These are phyloP conservation scores for Pichia inconspicua DNA, from an alignment of 1,139 yeast species.

Conservation along the genomic window DNA sequence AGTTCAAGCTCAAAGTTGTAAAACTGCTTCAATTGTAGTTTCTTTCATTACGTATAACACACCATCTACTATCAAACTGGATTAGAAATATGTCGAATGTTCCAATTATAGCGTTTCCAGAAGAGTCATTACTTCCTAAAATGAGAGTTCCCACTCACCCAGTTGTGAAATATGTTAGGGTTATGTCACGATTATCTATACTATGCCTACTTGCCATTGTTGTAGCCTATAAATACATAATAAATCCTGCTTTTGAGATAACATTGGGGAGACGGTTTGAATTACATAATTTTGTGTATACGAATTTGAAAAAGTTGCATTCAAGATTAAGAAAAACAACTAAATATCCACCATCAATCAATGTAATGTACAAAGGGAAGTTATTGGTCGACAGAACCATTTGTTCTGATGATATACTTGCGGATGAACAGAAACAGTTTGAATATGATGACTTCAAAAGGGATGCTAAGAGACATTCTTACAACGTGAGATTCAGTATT, in stretches of 20 bases:
- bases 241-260: conserved; percentile 24
- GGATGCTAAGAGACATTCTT: conserved; percentile 1
- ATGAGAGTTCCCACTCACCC: conserved; percentile 15
- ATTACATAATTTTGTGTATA: conserved; percentile 19
- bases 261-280: conserved; percentile 23
- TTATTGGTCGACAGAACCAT: conserved; percentile 35
- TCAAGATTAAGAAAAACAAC: conserved; percentile 15
- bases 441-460: conserved; percentile 8
- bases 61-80: background rate
- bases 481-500: background rate
- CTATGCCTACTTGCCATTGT: conserved; percentile 18
- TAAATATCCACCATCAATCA: conserved; percentile 29
- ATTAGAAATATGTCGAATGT: conserved; percentile 8
- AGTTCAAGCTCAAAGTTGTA: background rate
- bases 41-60: too few relatives aligned
- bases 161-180: conserved; percentile 23
- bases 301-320: conserved; percentile 15
- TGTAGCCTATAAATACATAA: conserved; percentile 18
- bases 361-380: conserved; percentile 34
- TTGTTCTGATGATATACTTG: conserved; percentile 24
- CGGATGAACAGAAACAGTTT: conserved; percentile 5
- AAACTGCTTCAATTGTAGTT: too few relatives aligned
- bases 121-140: conserved; percentile 14
- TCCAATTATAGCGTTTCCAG: conserved; percentile 28
- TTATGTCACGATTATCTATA: conserved; percentile 24